These are phyloP conservation scores for Magnaporthiopsis rhizophila DNA, from an alignment of 2,329 filamentous ascomycete genomes.

Conservation along the genomic window DNA sequence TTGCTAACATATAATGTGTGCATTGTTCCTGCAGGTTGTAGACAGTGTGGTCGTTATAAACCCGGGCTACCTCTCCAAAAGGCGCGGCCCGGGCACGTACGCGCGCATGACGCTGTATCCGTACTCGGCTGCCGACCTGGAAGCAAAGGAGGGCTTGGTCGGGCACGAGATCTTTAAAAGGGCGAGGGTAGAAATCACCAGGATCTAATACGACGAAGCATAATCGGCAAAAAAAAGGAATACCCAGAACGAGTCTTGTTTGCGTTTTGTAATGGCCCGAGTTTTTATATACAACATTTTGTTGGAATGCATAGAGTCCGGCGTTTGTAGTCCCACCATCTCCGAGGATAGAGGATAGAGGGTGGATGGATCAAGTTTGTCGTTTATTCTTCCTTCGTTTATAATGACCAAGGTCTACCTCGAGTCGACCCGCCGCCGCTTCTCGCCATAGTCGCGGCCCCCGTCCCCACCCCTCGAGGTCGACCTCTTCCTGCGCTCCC, in stretches of 20 bases:
- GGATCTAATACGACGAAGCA: constrained; percentile 45
- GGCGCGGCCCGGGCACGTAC: constrained; percentile 76
- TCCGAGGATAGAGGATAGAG: neutral
- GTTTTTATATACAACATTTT: too few relatives aligned
- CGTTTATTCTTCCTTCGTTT: neutral
- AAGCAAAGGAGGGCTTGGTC: constrained; percentile 49
- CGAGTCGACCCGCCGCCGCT: constrained; percentile 47
- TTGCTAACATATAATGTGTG: too few relatives aligned
- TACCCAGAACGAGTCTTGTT: too few relatives aligned
- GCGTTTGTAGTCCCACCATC: neutral
- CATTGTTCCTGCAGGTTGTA: constrained; percentile 57
- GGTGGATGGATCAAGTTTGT: too few relatives aligned
- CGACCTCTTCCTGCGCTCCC: constrained; percentile 47
- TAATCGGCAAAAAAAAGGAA: neutral
- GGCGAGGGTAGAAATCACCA: constrained; percentile 77
- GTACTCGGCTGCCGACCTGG: constrained; percentile 49
- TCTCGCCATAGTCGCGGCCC: constrained; percentile 46
- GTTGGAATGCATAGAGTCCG: neutral
- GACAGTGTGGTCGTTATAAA: constrained; percentile 88
- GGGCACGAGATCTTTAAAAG: constrained; percentile 73
- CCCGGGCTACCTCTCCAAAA: constrained; percentile 79
- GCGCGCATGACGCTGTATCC: constrained; percentile 71
- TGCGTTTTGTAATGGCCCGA: too few relatives aligned
- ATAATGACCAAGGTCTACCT: neutral
- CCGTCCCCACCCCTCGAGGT: constrained; percentile 38